Base-by-base conservation (phyloP, 1,284 basidiomycete genomes). In the Mycocalia duriaeana region DNA sequence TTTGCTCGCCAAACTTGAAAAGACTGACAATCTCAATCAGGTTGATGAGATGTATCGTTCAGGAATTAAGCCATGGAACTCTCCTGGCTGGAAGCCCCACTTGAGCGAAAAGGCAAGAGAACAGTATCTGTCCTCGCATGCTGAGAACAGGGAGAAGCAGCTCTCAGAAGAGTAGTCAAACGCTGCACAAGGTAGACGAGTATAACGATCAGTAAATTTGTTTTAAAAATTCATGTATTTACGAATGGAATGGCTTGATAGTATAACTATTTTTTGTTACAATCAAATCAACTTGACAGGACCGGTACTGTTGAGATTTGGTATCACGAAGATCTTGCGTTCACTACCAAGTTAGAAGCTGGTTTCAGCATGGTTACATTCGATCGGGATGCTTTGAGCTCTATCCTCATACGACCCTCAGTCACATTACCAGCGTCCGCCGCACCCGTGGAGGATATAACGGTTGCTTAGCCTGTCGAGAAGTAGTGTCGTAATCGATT, bases 11-110 rank as follows among this genome's bases (percentile, higher is more conserved):
- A 28, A 16, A 3, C 8, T 38, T 35, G 48, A 18, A 16, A 40
- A 2, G 22, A 9, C 18, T 48, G 7, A 39, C 23, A 39, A n/a
- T n/a, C n/a, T n/a, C n/a, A n/a, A n/a, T n/a, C 43, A 78, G 75
- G 79, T 89, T 53, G 85, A 89, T 63, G 83, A 87, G 64, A 67
- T 88, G 68, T 88, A 87, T 59, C 76, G 79, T 31, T 68, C 81
- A 3, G 72, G 75, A 4, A 70, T 85, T 52, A 76, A 77, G 54
- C 82, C 86, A 2, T 87, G 85, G 83, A 65, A 76, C 31, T 85
- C 83, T 0, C 51, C 72, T 0, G 53, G 52, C 0, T 89, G 84
- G 84, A 75, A 67, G 48, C 85, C 85, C 0, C 68, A 68, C 56
- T 54, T 73, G 11, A 56, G 50, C 23, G 67, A 73, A 25, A 53